Base-by-base conservation (phyloP, 257 asterid genomes). In the Gardenia jasminoides region DNA sequence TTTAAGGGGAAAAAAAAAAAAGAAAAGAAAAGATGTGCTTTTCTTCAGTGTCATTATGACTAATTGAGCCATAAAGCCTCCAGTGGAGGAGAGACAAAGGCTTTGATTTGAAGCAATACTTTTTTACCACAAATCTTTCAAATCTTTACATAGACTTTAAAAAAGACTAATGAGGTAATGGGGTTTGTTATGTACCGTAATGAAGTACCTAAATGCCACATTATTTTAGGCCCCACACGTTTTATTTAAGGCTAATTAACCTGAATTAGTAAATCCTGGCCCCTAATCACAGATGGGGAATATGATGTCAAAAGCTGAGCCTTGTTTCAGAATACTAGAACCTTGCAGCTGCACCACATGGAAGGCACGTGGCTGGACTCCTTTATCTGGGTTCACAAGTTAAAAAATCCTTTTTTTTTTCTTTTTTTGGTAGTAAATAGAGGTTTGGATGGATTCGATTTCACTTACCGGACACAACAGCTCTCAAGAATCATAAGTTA, bases 31-130 rank as follows among this genome's bases (percentile, higher is more conserved):
- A 19, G 66, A 74, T 66, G n/a, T 36, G 72, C 46, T 67, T 68
- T 73, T 80, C 52, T 41, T 65, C 10, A 48, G 17, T 74, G 76
- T 83, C 15, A 81, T 87, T 81, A 80, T 84, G 74, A 79, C 77
- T 61, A 70, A 74, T 79, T 48, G 41, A 56, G 56, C 50, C 82
- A 77, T 80, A 81, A 81, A 83, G 79, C 73, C 78, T 52, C 65
- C 22, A 82, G 75, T 79, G 77, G 82, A 68, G 77, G 85, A 81
- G 84, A 76, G 76, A 58, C 41, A 80, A 75, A 82, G 75, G 70
- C 88, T 85, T 86, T 81, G 84, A 85, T 85, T 79, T 78, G 91
- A 84, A 87, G 89, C 91, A 78, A 81, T 74, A 72, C 83, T 85
- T 82, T 47, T 82, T 61, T 56, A 83, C 79, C 84, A 87, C 85